Evolutionary conservation across 306 rosid species (phyloP), one percentile per base, ranked within the genome.

Genomic region (Trifolium fragiferum): DNA sequence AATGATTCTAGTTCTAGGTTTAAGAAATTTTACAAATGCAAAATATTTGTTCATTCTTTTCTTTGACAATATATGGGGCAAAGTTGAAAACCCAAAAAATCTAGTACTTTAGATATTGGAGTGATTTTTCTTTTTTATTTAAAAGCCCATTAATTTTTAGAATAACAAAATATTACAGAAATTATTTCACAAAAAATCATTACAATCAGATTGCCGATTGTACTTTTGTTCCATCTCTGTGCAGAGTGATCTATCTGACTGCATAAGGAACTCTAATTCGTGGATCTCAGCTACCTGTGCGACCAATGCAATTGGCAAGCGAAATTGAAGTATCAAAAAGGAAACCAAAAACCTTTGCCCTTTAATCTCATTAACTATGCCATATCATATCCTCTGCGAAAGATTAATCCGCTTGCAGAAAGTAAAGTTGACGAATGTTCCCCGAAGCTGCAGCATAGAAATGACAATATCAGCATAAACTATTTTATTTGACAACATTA

Each of bases 381-480:
- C 75, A 43, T 66, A 27, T 15, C 79, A 76, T 68, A 32, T 68
- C 15, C 62, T 67, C 62, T 43, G 38, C 12, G 65, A 53, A 30
- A 33, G 44, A 81, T 93, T 66, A 91, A 76, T 93, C 98, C 23
- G 97, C 88, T 84, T 91, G 98, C 43, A 91, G 88, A 77, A 92
- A 93, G 84, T 93, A 93, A 77, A 93, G 98, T 83, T 93, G 98
- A 41, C 98, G 98, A 64, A 93, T 88, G 83, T 93, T 93, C 38
- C 98, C 98, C 0, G 98, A 91, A 58, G 96, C 98, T 93, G 94
- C 68, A 82, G n/a, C 57, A 76, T n/a, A 21, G 64, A 21, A 82
- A 55, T 75, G 16, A 60, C 30, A n/a, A 15, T 47, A 51, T 73
- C 20, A 63, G 77, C 25, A 50, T 41, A 2, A 50, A 60, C 23